Conservation (phyloP, 257 asterid genomes). For the Nicotiana benthamiana region DNA sequence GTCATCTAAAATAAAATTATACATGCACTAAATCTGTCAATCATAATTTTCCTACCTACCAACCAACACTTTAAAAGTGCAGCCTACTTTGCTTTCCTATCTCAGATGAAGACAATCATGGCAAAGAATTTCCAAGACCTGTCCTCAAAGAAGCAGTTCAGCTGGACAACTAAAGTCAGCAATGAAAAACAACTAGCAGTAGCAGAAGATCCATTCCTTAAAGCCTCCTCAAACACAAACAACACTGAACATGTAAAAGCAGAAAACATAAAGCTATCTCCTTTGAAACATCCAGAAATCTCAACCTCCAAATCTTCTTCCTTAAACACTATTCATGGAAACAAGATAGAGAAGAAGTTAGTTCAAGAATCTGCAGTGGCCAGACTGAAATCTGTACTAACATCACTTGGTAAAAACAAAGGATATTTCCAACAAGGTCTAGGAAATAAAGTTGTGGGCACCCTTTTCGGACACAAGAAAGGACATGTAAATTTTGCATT, state of each 20-base stretch:
- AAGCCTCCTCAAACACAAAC: neutral
- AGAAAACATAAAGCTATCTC: neutral
- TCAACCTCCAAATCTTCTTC: neutral
- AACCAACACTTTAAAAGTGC: constrained; percentile 15
- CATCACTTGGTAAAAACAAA: constrained; percentile 25
- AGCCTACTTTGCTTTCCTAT: constrained; percentile 13
- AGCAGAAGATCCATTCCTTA: neutral
- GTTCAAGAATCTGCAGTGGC: constrained; percentile 17
- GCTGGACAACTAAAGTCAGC: constrained; percentile 45
- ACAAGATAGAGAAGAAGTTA: neutral
- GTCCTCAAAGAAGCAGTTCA: constrained; percentile 39
- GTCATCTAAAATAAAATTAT: too few species aligned
- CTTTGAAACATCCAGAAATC: neutral
- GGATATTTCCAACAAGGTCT: constrained; percentile 13
- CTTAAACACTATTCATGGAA: neutral
- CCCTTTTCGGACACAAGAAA: constrained; percentile 40
- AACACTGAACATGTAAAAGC: constrained; percentile 5
- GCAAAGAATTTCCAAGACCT: constrained; percentile 31
- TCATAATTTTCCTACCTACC: constrained; percentile 10
- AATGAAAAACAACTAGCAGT: constrained; percentile 23
- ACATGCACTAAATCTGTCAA: too few species aligned
- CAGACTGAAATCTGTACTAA: constrained; percentile 33
- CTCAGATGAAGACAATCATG: constrained; percentile 38
- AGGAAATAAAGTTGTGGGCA: constrained; percentile 35
- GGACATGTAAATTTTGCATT: constrained; percentile 41